phyloP scores from a whole-genome alignment of 306 rosid species.

The Hippophae tibetana region DNA sequence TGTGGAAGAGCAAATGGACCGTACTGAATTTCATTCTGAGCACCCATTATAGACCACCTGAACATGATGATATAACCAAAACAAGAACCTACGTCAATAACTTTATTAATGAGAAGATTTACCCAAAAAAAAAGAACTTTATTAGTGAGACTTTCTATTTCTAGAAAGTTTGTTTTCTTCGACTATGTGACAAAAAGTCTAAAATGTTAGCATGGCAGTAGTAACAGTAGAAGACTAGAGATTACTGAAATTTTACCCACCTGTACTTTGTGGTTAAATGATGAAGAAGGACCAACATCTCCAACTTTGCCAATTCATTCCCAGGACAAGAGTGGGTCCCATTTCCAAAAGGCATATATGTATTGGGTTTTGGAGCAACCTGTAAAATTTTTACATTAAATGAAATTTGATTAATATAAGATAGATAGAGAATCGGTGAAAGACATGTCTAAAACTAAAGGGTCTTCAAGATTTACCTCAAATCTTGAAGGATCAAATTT shows the following conservation, averaged over 20 bases:
- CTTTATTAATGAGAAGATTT: not conserved
- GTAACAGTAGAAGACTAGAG: too few relatives aligned
- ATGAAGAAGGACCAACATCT: conserved; percentile 77
- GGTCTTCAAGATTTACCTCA: conserved; percentile 42
- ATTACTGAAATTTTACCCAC: conserved; percentile 22
- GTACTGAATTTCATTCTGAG: conserved; percentile 79
- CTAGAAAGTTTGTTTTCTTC: conserved; percentile 5
- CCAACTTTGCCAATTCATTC: conserved; percentile 89
- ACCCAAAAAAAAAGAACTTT: too few relatives aligned
- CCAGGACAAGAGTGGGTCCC: conserved; percentile 96
- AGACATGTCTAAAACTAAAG: not conserved
- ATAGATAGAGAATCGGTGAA: too few relatives aligned
- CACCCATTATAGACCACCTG: conserved; percentile 68
- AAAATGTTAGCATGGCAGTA: too few relatives aligned
- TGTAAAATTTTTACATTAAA: conserved; percentile 17
- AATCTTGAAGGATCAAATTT: conserved; percentile 92
- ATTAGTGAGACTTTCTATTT: conserved; percentile 12
- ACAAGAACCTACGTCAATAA: too few relatives aligned
- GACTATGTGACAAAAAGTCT: too few relatives aligned
- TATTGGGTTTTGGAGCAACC: conserved; percentile 83
- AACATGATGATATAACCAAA: conserved; percentile 7
- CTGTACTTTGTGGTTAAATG: conserved; percentile 90
- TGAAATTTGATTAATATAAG: conserved; percentile 7
- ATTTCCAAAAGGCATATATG: conserved; percentile 93
- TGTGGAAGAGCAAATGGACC: conserved; percentile 98